phyloP scores from a whole-genome alignment of 179 eudicot species.

The Gypsophila paniculata region DNA sequence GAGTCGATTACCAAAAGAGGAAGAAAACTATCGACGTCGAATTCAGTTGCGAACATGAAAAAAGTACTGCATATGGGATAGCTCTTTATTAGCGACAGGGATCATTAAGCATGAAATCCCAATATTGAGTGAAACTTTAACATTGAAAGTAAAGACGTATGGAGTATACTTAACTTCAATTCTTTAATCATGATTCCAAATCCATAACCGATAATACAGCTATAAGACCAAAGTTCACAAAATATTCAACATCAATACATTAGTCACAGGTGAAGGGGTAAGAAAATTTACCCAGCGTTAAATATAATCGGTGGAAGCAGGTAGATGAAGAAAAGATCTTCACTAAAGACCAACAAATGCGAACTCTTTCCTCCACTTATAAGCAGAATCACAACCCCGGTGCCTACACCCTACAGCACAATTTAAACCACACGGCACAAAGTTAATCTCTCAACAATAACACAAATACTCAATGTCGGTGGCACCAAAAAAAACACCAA shows the following conservation, averaged over 20 bases:
- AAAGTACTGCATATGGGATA: too few relatives aligned
- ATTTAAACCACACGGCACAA: slow-evolving; percentile 2
- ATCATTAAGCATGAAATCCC: neutral
- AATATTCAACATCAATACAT: neutral
- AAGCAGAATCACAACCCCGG: slow-evolving; percentile 75
- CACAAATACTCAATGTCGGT: neutral
- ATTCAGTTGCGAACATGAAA: neutral
- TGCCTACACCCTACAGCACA: slow-evolving; percentile 65
- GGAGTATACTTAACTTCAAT: neutral
- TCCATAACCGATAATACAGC: neutral
- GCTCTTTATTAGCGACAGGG: too few relatives aligned
- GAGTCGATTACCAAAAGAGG: too few relatives aligned
- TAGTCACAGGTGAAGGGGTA: neutral
- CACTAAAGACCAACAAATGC: slow-evolving; percentile 86
- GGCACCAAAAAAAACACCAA: neutral
- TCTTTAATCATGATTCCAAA: neutral
- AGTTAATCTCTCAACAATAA: slow-evolving; percentile 1
- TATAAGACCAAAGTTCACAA: neutral
- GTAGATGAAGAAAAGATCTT: slow-evolving; percentile 97
- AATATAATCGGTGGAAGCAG: slow-evolving; percentile 98
- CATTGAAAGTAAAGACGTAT: neutral
- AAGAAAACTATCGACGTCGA: neutral
- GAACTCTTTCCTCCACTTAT: slow-evolving; percentile 73
- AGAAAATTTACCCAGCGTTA: slow-evolving; percentile 75
- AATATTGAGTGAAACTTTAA: neutral